Base-by-base conservation (phyloP, 495 filamentous ascomycete species). In the Daldinia childiae region DNA sequence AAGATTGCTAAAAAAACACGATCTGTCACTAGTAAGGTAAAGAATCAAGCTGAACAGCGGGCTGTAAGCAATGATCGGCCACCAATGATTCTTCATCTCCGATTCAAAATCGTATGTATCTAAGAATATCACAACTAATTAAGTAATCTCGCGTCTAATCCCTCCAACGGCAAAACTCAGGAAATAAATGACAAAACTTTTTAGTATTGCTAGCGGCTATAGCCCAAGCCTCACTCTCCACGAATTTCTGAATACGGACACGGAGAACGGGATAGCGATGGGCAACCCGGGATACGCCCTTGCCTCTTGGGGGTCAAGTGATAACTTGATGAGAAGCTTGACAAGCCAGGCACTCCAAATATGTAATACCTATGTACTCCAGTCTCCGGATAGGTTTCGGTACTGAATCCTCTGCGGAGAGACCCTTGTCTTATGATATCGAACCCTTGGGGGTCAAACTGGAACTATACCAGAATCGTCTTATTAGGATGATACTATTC, bases 251-350 rank as follows among this genome's bases (percentile, higher is more conserved):
- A 60, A 72, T 72, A 72, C 64, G 64, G 64, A 64, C 61, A 68
- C 69, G 64, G 64, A 72, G 59, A 36, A 19, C 69, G 41, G 32
- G 50, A 45, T 27, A 59, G 54, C 43, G 58, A 63, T 60, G 59
- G 60, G 55, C 51, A 64, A 57, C 52, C 59, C 60, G 48, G 63
- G 69, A 61, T 64, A 41, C 19, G 34, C 27, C 54, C 66, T 66
- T 62, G 61, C 52, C 57, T 48, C n/a, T 68, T 65, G 34, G 71
- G 60, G 71, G 71, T 73, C 66, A 73, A 69, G 62, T 73, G 70
- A 68, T 61, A 54, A 52, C 38, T 24, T 61, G 64, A 68, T 61
- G 50, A 58, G 51, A 56, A 14, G 45, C 4, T 39, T 58, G 50
- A 66, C 36, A 60, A 43, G 34, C 30, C 55, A 58, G 55, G 19